Percentiles rank a stretch among this genome's conserved stretches.
These are phyloP conservation scores for Periconia sp. DNA, from an alignment of 2,329 filamentous ascomycete genomes.

Conservation along the genomic window DNA sequence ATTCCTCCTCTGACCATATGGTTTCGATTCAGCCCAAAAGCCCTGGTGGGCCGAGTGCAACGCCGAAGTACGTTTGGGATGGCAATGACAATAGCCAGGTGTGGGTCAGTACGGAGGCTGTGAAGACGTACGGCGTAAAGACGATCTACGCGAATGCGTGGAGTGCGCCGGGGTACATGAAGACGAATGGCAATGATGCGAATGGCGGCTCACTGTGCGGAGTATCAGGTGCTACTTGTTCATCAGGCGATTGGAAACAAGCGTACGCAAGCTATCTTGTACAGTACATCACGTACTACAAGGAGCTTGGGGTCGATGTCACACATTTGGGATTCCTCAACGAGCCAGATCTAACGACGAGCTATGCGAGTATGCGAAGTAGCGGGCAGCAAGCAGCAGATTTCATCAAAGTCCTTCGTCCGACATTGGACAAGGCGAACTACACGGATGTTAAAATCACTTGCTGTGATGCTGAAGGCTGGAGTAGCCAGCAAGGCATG, in stretches of 20 bases:
- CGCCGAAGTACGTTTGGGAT: constrained; percentile 37
- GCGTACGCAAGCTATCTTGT: constrained; percentile 58
- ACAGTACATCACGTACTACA: constrained; percentile 54
- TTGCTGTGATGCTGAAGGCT: constrained; percentile 55
- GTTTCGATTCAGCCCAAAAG: constrained; percentile 33
- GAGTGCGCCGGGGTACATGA: constrained; percentile 60
- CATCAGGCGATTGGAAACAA: constrained; percentile 55
- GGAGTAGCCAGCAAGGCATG: constrained; percentile 40
- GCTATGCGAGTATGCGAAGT: constrained; percentile 51
- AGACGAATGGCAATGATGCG: constrained; percentile 54
- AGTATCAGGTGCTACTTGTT: constrained; percentile 49
- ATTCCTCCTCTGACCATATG: constrained; percentile 49
- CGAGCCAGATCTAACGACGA: constrained; percentile 50
- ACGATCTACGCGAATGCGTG: constrained; percentile 58
- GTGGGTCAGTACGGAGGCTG: constrained; percentile 59
- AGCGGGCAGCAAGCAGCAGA: constrained; percentile 56
- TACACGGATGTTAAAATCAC: constrained; percentile 46
- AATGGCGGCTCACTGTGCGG: constrained; percentile 57
- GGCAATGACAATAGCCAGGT: constrained; percentile 53
- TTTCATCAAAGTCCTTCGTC: constrained; percentile 56
- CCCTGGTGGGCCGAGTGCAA: constrained; percentile 29
- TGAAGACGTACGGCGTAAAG: constrained; percentile 49
- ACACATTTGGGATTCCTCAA: constrained; percentile 54
- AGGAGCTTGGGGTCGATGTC: constrained; percentile 47
- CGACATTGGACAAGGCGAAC: constrained; percentile 46